phyloP scores from a whole-genome alignment of 1,284 basidiomycete species.

The Marasmius tenuissimus region DNA sequence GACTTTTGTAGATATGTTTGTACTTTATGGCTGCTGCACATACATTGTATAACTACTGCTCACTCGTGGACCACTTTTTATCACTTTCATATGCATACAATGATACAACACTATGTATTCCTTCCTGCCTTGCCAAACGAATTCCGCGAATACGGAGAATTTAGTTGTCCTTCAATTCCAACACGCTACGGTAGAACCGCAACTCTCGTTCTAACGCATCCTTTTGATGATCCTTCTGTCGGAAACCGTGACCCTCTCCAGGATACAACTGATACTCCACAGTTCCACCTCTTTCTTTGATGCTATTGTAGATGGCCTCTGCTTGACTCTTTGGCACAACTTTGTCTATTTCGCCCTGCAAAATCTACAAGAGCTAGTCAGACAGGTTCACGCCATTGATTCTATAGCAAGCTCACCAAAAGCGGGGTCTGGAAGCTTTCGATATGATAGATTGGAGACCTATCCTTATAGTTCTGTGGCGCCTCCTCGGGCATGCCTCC shows the following conservation, averaged over 20 bases:
- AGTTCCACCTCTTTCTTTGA: constrained; percentile 39
- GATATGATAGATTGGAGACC: constrained; percentile 53
- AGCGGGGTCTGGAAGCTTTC: constrained; percentile 51
- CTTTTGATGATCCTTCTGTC: constrained; percentile 41
- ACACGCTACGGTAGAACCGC: constrained; percentile 39
- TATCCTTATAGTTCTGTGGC: constrained; percentile 46
- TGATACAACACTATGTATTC: not conserved
- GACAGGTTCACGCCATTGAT: not conserved
- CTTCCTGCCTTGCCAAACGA: not conserved
- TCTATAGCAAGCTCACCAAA: constrained; percentile 35
- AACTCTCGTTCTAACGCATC: constrained; percentile 45
- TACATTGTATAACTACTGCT: too few relatives aligned
- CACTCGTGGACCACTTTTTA: too few relatives aligned
- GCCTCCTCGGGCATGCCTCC: constrained; percentile 50
- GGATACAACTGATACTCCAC: constrained; percentile 51
- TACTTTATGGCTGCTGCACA: too few relatives aligned
- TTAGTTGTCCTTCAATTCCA: constrained; percentile 20
- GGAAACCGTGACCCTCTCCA: constrained; percentile 59
- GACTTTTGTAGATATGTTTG: not conserved
- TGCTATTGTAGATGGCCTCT: constrained; percentile 43
- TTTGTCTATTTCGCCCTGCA: constrained; percentile 55
- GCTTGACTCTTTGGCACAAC: constrained; percentile 61
- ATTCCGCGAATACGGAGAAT: not conserved
- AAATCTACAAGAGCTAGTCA: constrained; percentile 33
- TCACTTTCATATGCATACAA: not conserved